phyloP scores from a whole-genome alignment of 352 stramenopile genomes.

The Phytophthora palmivora region DNA sequence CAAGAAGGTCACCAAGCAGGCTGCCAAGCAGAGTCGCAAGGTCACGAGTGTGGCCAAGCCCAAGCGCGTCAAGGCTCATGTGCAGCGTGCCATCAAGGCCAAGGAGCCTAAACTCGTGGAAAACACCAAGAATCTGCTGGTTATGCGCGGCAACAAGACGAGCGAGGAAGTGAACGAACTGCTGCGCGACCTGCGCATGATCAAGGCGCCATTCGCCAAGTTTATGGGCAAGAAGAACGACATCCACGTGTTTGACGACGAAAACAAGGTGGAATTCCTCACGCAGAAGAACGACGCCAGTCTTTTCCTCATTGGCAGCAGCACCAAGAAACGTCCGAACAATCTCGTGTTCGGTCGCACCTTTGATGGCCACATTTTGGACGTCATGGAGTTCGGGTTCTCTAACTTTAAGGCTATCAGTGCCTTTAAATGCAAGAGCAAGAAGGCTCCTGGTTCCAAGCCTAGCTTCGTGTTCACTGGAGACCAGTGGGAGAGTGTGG shows the following conservation, averaged over 20 bases:
- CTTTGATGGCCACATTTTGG: constrained; percentile 98
- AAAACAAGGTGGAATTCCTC: constrained; percentile 94
- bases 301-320: constrained; percentile 95
- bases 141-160: constrained; percentile 92
- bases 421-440: constrained; percentile 93
- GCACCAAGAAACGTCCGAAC: constrained; percentile 99
- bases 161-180: constrained; percentile 85
- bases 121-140: constrained; percentile 91
- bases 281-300: constrained; percentile 98
- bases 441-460: constrained; percentile 95
- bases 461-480: constrained; percentile 96
- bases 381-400: constrained; percentile 98
- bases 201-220: constrained; percentile 89
- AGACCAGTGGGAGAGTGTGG: constrained; percentile 94
- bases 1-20: constrained; percentile 75
- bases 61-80: constrained; percentile 84
- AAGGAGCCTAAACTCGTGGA: constrained; percentile 93
- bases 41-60: constrained; percentile 72
- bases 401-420: constrained; percentile 95
- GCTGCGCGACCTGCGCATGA: constrained; percentile 84
- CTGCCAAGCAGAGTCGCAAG: constrained; percentile 77
- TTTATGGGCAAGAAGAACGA: constrained; percentile 95
- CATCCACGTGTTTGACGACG: constrained; percentile 94
- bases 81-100: constrained; percentile 85
- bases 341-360: constrained; percentile 98